Evolutionary conservation across 805 yeast genomes (phyloP).

Genomic region (Candida multigemmis): DNA sequence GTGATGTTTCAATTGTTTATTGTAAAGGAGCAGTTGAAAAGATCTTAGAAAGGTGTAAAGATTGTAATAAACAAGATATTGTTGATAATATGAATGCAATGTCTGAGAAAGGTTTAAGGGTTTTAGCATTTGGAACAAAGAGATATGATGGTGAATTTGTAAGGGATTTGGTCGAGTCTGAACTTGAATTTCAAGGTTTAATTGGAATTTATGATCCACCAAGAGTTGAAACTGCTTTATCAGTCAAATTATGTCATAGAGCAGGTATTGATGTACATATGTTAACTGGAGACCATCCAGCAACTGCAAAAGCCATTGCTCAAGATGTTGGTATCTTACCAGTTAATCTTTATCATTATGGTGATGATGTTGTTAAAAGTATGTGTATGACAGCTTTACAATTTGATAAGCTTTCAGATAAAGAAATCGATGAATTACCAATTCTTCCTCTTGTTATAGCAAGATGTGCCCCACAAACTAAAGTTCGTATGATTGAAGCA

Average conservation of each 20-base stretch:
- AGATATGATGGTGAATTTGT: constrained; percentile 6
- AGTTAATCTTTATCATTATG: constrained; percentile 42
- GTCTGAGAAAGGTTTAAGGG: constrained; percentile 21
- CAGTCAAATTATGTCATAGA: constrained; percentile 19
- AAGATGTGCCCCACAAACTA: constrained; percentile 76
- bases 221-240: constrained; percentile 17
- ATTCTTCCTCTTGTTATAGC: constrained; percentile 72
- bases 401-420: constrained; percentile 56
- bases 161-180: constrained; percentile 13
- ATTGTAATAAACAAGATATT: constrained; percentile 9
- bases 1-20: constrained; percentile 5
- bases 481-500: constrained; percentile 76
- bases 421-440: constrained; percentile 51
- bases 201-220: constrained; percentile 29
- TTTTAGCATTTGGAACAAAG: constrained; percentile 21
- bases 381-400: constrained; percentile 74
- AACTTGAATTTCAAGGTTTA: constrained; percentile 17
- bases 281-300: constrained; percentile 27
- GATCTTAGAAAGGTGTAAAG: constrained; percentile 15
- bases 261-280: constrained; percentile 27
- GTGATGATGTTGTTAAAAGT: constrained; percentile 45
- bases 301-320: constrained; percentile 26
- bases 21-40: constrained; percentile 28
- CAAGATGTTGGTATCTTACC: constrained; percentile 28
- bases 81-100: constrained; percentile 18